Evolutionary conservation across 805 yeast genomes (phyloP).

Genomic region (Metschnikowia matae): DNA sequence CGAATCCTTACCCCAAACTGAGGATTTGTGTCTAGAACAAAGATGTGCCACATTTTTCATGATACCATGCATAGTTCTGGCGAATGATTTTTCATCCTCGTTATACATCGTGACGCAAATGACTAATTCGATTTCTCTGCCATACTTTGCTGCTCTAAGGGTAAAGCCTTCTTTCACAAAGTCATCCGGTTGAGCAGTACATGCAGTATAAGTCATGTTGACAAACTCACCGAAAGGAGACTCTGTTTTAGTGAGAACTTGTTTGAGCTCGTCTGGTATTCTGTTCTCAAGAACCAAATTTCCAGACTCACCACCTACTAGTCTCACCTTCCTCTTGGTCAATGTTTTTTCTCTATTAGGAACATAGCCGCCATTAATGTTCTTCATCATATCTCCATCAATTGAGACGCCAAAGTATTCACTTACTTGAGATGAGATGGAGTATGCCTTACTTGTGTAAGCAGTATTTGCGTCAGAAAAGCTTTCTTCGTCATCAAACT

Average conservation of each 20-base stretch:
- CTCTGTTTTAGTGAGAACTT: constrained; percentile 81
- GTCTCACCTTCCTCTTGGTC: constrained; percentile 67
- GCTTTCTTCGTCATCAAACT: constrained; percentile 28
- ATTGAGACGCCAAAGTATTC: constrained; percentile 44
- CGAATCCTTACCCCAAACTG: constrained; percentile 92
- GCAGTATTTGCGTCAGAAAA: constrained; percentile 32
- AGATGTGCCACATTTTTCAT: constrained; percentile 89
- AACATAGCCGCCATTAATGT: constrained; percentile 35
- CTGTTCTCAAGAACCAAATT: constrained; percentile 90
- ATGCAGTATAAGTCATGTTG: constrained; percentile 95
- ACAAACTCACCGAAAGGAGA: constrained; percentile 80
- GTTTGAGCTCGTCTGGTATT: constrained; percentile 81
- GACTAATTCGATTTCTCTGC: constrained; percentile 87
- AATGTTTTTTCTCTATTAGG: constrained; percentile 67
- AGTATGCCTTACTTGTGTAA: constrained; percentile 28
- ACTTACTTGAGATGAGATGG: constrained; percentile 23
- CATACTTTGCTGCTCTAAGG: constrained; percentile 77
- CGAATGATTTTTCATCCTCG: constrained; percentile 84
- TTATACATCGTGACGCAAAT: constrained; percentile 97
- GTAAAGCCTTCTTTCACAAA: constrained; percentile 79
- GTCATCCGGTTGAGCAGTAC: constrained; percentile 89
- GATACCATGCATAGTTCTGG: constrained; percentile 92
- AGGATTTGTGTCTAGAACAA: constrained; percentile 72
- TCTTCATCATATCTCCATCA: constrained; percentile 45
- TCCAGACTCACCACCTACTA: constrained; percentile 61